Base-by-base conservation (phyloP, 179 eudicot genomes). In the Spergularia azorica region DNA sequence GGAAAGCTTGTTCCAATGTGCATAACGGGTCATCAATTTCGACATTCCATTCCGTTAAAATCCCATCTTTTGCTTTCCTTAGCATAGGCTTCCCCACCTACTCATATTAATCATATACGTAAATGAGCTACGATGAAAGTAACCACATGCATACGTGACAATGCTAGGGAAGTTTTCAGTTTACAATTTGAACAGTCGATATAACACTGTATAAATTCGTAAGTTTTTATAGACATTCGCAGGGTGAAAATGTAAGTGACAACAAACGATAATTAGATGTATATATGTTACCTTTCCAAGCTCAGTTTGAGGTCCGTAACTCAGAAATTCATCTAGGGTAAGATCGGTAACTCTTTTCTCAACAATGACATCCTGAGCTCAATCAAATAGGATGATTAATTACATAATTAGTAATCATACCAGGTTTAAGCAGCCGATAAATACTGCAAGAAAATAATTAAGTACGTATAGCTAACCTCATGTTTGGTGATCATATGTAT, bases 271-370 rank as follows among this genome's bases (percentile, higher is more conserved):
- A 46, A 46, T 43, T 43, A 6, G 46, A 46, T 6, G 18, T 20
- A 63, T 36, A 32, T 15, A 38, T 8, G 48, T 3, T 79, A 87
- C 90, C 80, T 81, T 85, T 18, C 65, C 71, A 16, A 85, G 65
- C 55, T 72, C 83, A 58, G 63, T 76, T 32, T 87, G 86, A 3
- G 88, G 90, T 59, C 88, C 90, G 72, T 81, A 85, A 56, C 85
- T 83, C 75, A 83, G 82, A 69, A 85, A 81, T 26, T 83, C 86
- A 6, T 76, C 81, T 41, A 85, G 48, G 62, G 76, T 81, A 51
- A 85, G 76, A 10, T 85, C 85, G 61, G 88, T 85, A 51, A 85
- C 85, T 77, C 83, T 81, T 76, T 79, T 85, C 79, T 85, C 88
- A 57, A 70, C n/a, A 63, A 83, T 43, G 48, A n/a, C 51, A 3